Base-by-base conservation (phyloP, 371 early-diverging fungal species). In the Vairimorpha apis region DNA sequence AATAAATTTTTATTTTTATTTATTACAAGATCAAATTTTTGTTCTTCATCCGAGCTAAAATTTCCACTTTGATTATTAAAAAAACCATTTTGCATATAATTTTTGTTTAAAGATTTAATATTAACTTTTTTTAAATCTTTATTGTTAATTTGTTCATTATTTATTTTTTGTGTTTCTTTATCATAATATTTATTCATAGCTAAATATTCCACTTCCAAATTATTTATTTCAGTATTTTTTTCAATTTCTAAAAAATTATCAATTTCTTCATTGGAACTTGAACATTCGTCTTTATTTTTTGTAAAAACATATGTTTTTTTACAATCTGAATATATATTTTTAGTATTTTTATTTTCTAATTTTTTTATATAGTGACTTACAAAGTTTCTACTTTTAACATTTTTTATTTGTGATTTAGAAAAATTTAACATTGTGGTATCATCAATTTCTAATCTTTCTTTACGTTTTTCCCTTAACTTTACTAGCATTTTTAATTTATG, bases 381-480 rank as follows among this genome's bases (percentile, higher is more conserved):
- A 21, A 55, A 32, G 37, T 75, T 79, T 56, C 79, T 66, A 14
- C 56, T 79, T 44, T 63, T 74, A 4, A 79, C 35, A 70, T 79
- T 79, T 21, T 69, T 64, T 0, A 79, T 30, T 49, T 79, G 79
- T 38, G 47, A 63, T 21, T 25, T 10, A 10, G 65, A 65, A 60
- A 79, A 76, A 43, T 16, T 32, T 21, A 37, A 49, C 12, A 55
- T n/a, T 41, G 35, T 38, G 8, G 32, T 23, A 23, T 41, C 18
- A 32, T 65, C 64, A 14, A 45, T 10, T 30, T 59, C 21, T 29
- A 62, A 47, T 32, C 45, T 33, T 30, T 53, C 29, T 53, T 65
- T 60, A 37, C 79, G 55, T 1, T 53, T 66, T 29, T 55, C 72
- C 37, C 72, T n/a, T 33, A 79, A 12, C n/a, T 79, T 53, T 41